Evolutionary conservation across 495 filamentous ascomycete genomes (phyloP), one percentile per base, ranked within the genome.

Genomic region (Saxispiralis lemnorum): DNA sequence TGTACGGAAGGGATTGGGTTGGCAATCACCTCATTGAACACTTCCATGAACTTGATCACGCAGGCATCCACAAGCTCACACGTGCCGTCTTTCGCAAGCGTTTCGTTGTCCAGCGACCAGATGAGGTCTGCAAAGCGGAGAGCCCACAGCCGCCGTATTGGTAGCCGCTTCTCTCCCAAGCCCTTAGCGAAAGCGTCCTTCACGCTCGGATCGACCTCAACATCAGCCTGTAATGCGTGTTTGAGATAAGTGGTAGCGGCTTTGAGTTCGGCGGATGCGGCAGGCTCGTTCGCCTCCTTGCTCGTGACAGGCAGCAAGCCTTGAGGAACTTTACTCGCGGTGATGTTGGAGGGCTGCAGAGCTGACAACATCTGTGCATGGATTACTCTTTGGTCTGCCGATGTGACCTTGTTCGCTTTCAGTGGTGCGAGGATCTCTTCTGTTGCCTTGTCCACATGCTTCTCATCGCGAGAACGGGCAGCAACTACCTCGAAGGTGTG

Each of bases 241-340:
- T 56, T 52, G 21, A 81, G 59, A 50, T 82, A 77, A 36, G 66
- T 67, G 38, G 72, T 64, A 19, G 94, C 65, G 0, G 82, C 73
- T 16, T 69, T 63, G 10, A 80, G 69, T 54, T 93, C 81, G n/a
- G 83, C 76, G 38, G 67, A 69, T 6, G 89, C 61, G 30, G 84
- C 84, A 35, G 66, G 62, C 57, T 97, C 92, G 53, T 88, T 96
- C 6, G 82, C 75, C 60, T 97, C 89, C 44, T 93, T 89, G 2
- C 66, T 59, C 17, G 75, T 71, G 7, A 80, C 56, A 13, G 73
- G 60, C 13, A 76, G 67, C 20, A 96, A 65, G 7, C 69, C 72
- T 31, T 69, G 58, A 28, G 75, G 68, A n/a, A 92, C 65, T 45
- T 79, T 78, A 31, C 65, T 65, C 0, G 81, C 77, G 17, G 76